A percentile compares a stretch with the other conserved stretches of the same genome.
phyloP scores from a whole-genome alignment of 257 asterid genomes.

The Phtheirospermum japonicum region DNA sequence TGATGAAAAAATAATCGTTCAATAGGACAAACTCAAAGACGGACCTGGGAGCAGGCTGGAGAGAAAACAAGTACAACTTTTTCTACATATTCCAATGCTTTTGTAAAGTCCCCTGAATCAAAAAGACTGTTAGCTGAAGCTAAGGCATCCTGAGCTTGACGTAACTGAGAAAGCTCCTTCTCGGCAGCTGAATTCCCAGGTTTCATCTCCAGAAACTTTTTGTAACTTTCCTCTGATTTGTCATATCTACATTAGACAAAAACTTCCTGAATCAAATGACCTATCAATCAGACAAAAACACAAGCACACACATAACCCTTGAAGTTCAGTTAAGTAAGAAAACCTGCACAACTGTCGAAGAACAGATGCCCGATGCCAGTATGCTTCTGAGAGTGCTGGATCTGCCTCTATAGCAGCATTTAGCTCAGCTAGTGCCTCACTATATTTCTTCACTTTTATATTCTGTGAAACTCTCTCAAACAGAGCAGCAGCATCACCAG shows the following conservation, averaged over 20 bases:
- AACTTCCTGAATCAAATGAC: slow-evolving; percentile 37
- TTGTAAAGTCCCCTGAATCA: slow-evolving; percentile 62
- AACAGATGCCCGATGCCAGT: slow-evolving; percentile 73
- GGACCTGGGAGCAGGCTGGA: slow-evolving; percentile 79
- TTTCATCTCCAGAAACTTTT: slow-evolving; percentile 63
- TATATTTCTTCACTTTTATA: slow-evolving; percentile 72
- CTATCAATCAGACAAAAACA: slow-evolving; percentile 28
- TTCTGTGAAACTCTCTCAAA: slow-evolving; percentile 74
- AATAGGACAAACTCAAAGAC: slow-evolving; percentile 10
- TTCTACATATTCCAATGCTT: slow-evolving; percentile 60
- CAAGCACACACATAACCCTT: neutral
- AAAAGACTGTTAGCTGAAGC: slow-evolving; percentile 59
- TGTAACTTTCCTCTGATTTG: slow-evolving; percentile 75
- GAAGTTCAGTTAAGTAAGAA: neutral
- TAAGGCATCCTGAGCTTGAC: slow-evolving; percentile 64
- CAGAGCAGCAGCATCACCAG: slow-evolving; percentile 68
- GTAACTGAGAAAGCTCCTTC: slow-evolving; percentile 79
- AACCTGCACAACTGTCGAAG: slow-evolving; percentile 88
- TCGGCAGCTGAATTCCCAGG: slow-evolving; percentile 64
- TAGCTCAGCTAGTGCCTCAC: slow-evolving; percentile 82
- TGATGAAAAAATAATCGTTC: neutral
- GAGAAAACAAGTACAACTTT: slow-evolving; percentile 87
- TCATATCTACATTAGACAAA: slow-evolving; percentile 68
- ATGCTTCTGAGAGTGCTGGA: slow-evolving; percentile 79
- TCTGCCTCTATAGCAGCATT: slow-evolving; percentile 87